Percentiles rank a stretch among this genome's conserved stretches.
These are phyloP conservation scores for Loxodes magnus DNA, from an alignment of 73 alveolate genomes.

Conservation along the genomic window DNA sequence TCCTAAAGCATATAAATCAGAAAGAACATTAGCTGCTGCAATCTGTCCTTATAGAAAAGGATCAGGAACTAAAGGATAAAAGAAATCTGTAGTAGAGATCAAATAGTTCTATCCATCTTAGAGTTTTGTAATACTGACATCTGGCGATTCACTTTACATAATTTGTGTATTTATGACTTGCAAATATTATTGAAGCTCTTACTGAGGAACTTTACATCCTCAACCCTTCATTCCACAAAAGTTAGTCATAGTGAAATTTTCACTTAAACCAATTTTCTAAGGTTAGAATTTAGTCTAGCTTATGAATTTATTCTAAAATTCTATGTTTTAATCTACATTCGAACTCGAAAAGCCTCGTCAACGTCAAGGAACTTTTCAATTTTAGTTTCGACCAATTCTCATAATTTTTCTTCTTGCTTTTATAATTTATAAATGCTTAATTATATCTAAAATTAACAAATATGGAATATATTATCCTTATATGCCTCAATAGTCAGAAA, in stretches of 20 bases:
- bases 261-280: conserved; percentile 33
- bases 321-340: no score
- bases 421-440: no score
- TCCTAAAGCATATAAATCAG: conserved; percentile 98
- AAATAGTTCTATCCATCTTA: conserved; percentile 21
- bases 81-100: conserved; percentile 55
- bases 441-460: no score
- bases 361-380: no score
- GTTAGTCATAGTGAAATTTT: conserved; percentile 53
- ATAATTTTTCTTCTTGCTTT: no score
- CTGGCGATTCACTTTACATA: conserved; percentile 94
- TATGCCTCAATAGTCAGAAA: no score
- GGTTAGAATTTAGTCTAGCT: conserved; percentile 38
- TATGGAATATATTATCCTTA: no score
- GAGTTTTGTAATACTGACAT: conserved; percentile 63
- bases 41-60: conserved; percentile 97
- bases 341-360: no score
- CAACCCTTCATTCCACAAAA: conserved; percentile 81
- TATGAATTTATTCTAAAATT: no score
- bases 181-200: conserved; percentile 23
- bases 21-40: conserved; percentile 90
- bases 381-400: no score
- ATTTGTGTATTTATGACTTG: background rate
- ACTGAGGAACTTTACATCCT: conserved; percentile 83
- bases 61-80: conserved; percentile 92